Evolutionary conservation across 768 basidiomycete genomes (phyloP).

Genomic region (Kwoniella dejecticola): DNA sequence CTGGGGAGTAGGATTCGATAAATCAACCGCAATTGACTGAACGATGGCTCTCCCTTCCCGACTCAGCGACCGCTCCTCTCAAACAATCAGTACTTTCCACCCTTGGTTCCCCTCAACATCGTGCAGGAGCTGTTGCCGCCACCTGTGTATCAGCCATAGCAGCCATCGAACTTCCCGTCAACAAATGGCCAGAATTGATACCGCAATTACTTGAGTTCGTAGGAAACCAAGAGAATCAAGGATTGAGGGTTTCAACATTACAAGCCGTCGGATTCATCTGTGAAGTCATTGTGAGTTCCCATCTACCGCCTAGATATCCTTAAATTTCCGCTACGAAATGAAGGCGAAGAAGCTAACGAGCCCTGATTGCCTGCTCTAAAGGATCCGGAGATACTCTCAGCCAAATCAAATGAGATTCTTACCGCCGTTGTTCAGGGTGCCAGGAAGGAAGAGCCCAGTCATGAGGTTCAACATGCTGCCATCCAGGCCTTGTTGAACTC

Average conservation of each 20-base stretch:
- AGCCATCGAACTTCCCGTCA: conserved; percentile 82
- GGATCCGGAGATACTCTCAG: conserved; percentile 88
- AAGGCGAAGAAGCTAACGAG: conserved; percentile 95
- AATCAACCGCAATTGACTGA: conserved; percentile 74
- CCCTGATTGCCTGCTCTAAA: conserved; percentile 57
- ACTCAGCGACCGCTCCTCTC: conserved; percentile 72
- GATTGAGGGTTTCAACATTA: conserved; percentile 72
- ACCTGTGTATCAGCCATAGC: conserved; percentile 95
- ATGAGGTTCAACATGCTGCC: conserved; percentile 89
- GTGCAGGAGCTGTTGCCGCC: conserved; percentile 83
- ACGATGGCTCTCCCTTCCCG: conserved; percentile 78
- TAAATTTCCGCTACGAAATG: conserved; percentile 91
- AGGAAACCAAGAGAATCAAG: conserved; percentile 70
- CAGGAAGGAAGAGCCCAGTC: conserved; percentile 86
- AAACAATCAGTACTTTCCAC: conserved; percentile 84
- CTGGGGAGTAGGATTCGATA: conserved; percentile 67
- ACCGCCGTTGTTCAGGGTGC: conserved; percentile 99
- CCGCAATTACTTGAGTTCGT: conserved; percentile 83
- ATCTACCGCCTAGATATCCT: conserved; percentile 68
- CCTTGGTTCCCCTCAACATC: conserved; percentile 69
- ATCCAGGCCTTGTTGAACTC: conserved; percentile 92
- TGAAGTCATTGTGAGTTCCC: conserved; percentile 80
- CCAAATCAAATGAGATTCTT: conserved; percentile 93
- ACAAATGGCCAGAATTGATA: conserved; percentile 88
- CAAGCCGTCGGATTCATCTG: conserved; percentile 97